Base-by-base conservation (phyloP, 441 rosid genomes). In the Mallotus japonicus region DNA sequence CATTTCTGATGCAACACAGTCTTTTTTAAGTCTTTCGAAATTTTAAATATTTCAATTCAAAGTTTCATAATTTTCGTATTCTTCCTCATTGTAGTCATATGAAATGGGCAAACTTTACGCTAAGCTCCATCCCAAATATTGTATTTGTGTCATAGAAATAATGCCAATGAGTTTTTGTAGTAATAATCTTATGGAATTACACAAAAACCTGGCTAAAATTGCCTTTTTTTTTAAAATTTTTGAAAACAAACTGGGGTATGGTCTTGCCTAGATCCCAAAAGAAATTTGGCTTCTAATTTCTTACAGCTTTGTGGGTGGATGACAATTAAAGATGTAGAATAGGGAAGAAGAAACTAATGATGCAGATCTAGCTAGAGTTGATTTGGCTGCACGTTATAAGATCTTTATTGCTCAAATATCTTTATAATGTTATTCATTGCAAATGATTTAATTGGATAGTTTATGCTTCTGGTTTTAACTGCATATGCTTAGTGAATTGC, bases 381-480 rank as follows among this genome's bases (percentile, higher is more conserved):
- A 24, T 8, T 66, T 66, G n/a, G 3, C 16, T 49, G 40, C 47
- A n/a, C 47, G 69, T 47, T 65, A 53, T 16, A 46, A 64, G 54
- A 11, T 37, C 32, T 65, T 20, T 65, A 65, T 47, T 9, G n/a
- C 53, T 47, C 12, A 20, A 49, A 65, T 37, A 19, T 13, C n/a
- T 16, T 67, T 34, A 24, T 4, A 50, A 15, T 28, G 19, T 16
- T 67, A 49, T 37, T 19, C 3, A 22, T 28, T 9, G 16, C 47
- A 65, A 47, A 65, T 65, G 56, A 22, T 37, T 65, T 47, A 12
- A 65, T 51, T 1, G 69, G 69, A 65, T 65, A 34, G 8, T 65
- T 7, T 22, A 47, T 20, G 56, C 16, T 47, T 65, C 42, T 65
- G 12, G 13, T 70, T 66, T 24, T 49, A 55, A 66, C 14, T 20